phyloP scores from a whole-genome alignment of 306 rosid species.

The Erythrophleum fordii region DNA sequence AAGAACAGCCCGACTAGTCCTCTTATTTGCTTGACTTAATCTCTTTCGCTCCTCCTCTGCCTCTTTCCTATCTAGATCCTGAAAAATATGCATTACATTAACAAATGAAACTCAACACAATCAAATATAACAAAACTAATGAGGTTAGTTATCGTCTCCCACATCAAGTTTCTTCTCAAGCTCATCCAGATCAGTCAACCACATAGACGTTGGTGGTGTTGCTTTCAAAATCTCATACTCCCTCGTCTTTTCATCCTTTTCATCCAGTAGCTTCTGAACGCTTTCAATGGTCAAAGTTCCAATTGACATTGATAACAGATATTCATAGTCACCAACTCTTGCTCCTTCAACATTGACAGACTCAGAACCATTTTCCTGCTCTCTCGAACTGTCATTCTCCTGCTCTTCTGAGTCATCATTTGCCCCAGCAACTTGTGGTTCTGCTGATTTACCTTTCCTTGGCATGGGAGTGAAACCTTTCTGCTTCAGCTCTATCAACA shows the following conservation, averaged over 20 bases:
- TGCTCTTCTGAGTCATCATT: conserved; percentile 67
- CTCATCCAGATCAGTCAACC: conserved; percentile 80
- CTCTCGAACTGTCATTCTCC: conserved; percentile 60
- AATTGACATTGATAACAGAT: conserved; percentile 76
- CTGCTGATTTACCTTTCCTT: conserved; percentile 68
- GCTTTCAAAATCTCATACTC: conserved; percentile 69
- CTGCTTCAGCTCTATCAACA: conserved; percentile 73
- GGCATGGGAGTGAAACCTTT: conserved; percentile 96
- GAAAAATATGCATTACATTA: conserved; percentile 10
- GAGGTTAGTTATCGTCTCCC: conserved; percentile 14
- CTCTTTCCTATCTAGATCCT: conserved; percentile 76
- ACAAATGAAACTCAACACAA: conserved; percentile 6
- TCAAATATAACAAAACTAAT: neutral
- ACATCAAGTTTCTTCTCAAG: conserved; percentile 79
- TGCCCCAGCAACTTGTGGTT: conserved; percentile 95
- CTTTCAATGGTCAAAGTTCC: conserved; percentile 81
- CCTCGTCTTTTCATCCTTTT: conserved; percentile 60
- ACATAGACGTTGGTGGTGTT: conserved; percentile 69
- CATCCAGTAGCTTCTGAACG: conserved; percentile 70
- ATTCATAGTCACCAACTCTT: conserved; percentile 69
- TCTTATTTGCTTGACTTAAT: conserved; percentile 51
- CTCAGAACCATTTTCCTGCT: conserved; percentile 50
- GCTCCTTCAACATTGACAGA: conserved; percentile 40
- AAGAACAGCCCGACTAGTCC: conserved; percentile 32
- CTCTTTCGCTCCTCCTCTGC: conserved; percentile 66